Evolutionary conservation across 2,329 filamentous ascomycete genomes (phyloP).

Genomic region (Cercospora janseana): DNA sequence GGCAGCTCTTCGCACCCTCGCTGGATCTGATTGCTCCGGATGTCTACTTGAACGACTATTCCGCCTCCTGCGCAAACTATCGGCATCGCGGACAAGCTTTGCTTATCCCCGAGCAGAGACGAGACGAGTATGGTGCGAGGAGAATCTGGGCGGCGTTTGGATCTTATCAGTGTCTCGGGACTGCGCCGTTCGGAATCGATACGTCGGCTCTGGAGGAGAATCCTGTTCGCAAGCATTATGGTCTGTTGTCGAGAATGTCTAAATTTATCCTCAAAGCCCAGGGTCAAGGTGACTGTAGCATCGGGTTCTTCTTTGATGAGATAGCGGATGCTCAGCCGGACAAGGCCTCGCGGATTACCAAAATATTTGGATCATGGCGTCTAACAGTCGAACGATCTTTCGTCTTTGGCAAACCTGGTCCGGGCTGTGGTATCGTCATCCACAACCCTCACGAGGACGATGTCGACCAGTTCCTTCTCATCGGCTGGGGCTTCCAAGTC

Average conservation of each 20-base stretch:
- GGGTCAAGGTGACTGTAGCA: conserved; percentile 32
- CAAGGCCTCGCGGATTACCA: conserved; percentile 34
- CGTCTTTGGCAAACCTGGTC: conserved; percentile 47
- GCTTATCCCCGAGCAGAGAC: no score
- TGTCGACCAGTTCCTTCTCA: conserved; percentile 48
- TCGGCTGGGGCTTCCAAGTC: conserved; percentile 49
- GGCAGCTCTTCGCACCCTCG: conserved; percentile 43
- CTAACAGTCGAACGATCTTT: conserved; percentile 46
- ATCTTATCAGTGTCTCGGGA: conserved; percentile 42
- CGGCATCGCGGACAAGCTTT: no score
- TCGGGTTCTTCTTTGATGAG: conserved; percentile 49
- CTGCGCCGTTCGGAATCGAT: conserved; percentile 47
- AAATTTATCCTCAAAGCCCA: conserved; percentile 45
- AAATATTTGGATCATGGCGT: conserved; percentile 39
- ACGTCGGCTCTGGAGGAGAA: conserved; percentile 38
- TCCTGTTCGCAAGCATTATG: conserved; percentile 44
- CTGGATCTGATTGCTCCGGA: conserved; percentile 52
- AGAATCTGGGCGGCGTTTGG: conserved; percentile 47
- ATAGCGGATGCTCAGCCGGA: conserved; percentile 33
- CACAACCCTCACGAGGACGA: conserved; percentile 39
- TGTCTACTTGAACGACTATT: conserved; percentile 52
- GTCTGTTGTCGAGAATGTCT: conserved; percentile 39
- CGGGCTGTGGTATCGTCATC: conserved; percentile 47
- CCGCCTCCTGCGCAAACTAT: no score
- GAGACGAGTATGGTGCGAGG: conserved; percentile 45